These are phyloP conservation scores for Pythium aristosporum DNA, from an alignment of 352 stramenopile species.

Conservation along the genomic window DNA sequence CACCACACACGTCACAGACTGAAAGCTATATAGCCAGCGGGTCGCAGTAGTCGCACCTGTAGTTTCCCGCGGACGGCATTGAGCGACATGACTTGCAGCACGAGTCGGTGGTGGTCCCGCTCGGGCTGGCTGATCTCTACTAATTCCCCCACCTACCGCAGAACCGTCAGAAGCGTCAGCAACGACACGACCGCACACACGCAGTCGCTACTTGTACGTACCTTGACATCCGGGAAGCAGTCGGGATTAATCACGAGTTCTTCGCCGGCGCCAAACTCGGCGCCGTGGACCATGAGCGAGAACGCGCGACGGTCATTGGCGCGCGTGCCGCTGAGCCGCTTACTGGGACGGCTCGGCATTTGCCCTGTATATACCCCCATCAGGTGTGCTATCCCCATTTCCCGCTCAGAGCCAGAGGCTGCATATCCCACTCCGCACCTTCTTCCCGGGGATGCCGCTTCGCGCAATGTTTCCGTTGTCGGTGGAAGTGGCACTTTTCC, in stretches of 20 bases:
- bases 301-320: slow-evolving; percentile 37
- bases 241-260: slow-evolving; percentile 80
- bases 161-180: neutral
- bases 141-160: slow-evolving; percentile 42
- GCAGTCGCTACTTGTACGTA: slow-evolving; percentile 3
- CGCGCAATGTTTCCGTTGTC: neutral
- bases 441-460: neutral
- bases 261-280: slow-evolving; percentile 65
- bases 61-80: slow-evolving; percentile 67
- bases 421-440: neutral
- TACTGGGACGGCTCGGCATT: slow-evolving; percentile 26
- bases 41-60: slow-evolving; percentile 28
- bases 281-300: slow-evolving; percentile 70
- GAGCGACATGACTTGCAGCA: slow-evolving; percentile 66
- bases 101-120: slow-evolving; percentile 51
- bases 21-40: neutral
- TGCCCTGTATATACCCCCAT: neutral
- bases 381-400: neutral
- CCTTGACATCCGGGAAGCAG: slow-evolving; percentile 56
- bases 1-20: neutral
- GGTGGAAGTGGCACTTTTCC: neutral
- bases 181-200: neutral
- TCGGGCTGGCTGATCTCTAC: slow-evolving; percentile 65
- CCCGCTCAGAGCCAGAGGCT: neutral
- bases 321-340: slow-evolving; percentile 32